Percentiles rank a stretch among this genome's conserved stretches.
phyloP scores from a whole-genome alignment of 192 early-diverging fungal genomes.

The Entomortierella beljakovae region DNA sequence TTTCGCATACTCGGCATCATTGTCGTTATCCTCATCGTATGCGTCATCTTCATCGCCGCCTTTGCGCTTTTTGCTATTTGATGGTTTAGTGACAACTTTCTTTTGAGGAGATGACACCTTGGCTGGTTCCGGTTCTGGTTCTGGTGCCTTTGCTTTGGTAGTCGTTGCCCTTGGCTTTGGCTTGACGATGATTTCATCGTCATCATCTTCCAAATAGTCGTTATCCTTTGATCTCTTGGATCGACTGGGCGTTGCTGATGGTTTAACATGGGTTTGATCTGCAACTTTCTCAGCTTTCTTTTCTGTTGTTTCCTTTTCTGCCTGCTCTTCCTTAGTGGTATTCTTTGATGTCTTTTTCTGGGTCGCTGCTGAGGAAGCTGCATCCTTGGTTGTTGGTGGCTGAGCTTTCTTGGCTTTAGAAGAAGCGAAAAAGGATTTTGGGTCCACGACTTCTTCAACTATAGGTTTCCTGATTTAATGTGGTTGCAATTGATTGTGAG shows the following conservation, averaged over 20 bases:
- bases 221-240: constrained; percentile 20
- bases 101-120: constrained; percentile 3
- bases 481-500: neutral
- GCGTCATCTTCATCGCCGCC: constrained; percentile 4
- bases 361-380: neutral
- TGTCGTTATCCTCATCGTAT: constrained; percentile 22
- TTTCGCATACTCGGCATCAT: constrained; percentile 16
- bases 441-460: constrained; percentile 26
- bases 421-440: constrained; percentile 46
- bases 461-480: neutral
- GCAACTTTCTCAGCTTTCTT: constrained; percentile 1
- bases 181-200: constrained; percentile 29
- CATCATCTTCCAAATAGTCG: constrained; percentile 41
- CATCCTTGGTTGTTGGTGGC: neutral
- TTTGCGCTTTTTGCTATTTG: constrained; percentile 27
- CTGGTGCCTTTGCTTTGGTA: constrained; percentile 5
- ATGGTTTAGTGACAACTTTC: constrained; percentile 7
- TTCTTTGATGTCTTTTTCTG: neutral
- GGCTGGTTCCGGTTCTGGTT: neutral
- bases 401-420: constrained; percentile 22
- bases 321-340: too few species aligned
- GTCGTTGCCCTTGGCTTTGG: constrained; percentile 12
- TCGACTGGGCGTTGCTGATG: constrained; percentile 12
- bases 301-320: neutral
- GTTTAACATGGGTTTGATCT: too few species aligned